Conservation (phyloP, 192 early-diverging fungal species). For the Linnemannia elongata region DNA sequence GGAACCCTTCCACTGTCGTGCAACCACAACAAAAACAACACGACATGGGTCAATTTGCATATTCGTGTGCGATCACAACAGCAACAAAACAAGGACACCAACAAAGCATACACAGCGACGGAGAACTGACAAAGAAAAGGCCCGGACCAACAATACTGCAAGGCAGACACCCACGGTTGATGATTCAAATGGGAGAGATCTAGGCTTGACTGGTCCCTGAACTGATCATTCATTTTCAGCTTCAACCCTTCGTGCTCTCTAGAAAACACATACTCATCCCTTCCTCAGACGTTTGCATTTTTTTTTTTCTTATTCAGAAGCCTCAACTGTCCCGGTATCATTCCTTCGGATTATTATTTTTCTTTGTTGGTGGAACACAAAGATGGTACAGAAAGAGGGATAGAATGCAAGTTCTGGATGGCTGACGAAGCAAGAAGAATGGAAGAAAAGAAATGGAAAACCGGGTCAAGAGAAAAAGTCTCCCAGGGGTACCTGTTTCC, state of each 20-base stretch:
- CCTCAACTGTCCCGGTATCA: too few relatives aligned
- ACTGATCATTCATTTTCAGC: too few relatives aligned
- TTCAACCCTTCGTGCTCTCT: too few relatives aligned
- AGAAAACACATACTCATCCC: too few relatives aligned
- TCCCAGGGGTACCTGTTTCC: not conserved
- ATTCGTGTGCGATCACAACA: not conserved
- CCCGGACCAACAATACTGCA: not conserved
- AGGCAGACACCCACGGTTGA: not conserved
- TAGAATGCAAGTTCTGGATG: not conserved
- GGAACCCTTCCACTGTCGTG: not conserved
- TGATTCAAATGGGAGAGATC: not conserved
- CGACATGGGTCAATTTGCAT: not conserved
- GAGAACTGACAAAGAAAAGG: not conserved
- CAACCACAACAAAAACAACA: not conserved
- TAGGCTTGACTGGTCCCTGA: too few relatives aligned
- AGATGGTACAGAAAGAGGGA: not conserved
- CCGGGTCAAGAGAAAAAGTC: not conserved
- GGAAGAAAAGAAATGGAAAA: not conserved
- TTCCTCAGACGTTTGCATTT: too few relatives aligned
- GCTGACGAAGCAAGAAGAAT: conserved; percentile 1
- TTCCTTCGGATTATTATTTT: not conserved
- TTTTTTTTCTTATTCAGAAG: too few relatives aligned
- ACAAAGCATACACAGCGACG: not conserved
- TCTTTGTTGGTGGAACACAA: not conserved
- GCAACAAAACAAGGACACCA: not conserved